phyloP scores from a whole-genome alignment of 805 yeast species.

The Cyberlindnera saturnus region DNA sequence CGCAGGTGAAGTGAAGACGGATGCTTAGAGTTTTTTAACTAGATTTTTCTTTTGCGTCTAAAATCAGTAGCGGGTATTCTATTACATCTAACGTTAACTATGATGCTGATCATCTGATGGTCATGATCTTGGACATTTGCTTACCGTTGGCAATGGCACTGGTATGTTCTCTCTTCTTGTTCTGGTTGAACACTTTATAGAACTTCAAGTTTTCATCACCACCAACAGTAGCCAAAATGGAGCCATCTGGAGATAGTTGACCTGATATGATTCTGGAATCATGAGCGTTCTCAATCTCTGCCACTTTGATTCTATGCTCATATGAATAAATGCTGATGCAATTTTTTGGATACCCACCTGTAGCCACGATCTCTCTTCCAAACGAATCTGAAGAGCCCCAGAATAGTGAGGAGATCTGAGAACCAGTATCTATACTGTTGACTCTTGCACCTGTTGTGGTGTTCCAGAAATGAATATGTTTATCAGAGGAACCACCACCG shows the following conservation, averaged over 20 bases:
- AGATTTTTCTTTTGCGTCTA: background rate
- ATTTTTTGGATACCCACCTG: conserved; percentile 91
- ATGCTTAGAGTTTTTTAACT: background rate
- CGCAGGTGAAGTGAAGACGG: background rate
- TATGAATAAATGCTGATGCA: conserved; percentile 78
- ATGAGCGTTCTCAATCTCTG: conserved; percentile 82
- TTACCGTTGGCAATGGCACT: conserved; percentile 34
- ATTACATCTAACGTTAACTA: background rate
- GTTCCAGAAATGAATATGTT: conserved; percentile 91
- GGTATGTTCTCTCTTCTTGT: conserved; percentile 28
- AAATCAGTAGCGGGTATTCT: background rate
- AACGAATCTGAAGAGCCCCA: conserved; percentile 80
- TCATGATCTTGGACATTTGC: conserved; percentile 45
- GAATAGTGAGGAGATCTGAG: conserved; percentile 87
- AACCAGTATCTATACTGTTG: conserved; percentile 83
- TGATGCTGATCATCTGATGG: conserved; percentile 32
- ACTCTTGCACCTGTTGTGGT: conserved; percentile 83
- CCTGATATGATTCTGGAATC: conserved; percentile 82
- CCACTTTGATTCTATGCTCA: conserved; percentile 81
- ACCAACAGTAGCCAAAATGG: conserved; percentile 88
- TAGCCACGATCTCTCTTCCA: conserved; percentile 81
- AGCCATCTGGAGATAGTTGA: conserved; percentile 82
- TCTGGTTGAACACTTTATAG: conserved; percentile 79
- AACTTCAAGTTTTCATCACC: conserved; percentile 95
- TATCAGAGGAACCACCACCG: conserved; percentile 94